These are phyloP conservation scores for Tranzscheliella williamsii DNA, from an alignment of 1,284 basidiomycete genomes.

Conservation along the genomic window DNA sequence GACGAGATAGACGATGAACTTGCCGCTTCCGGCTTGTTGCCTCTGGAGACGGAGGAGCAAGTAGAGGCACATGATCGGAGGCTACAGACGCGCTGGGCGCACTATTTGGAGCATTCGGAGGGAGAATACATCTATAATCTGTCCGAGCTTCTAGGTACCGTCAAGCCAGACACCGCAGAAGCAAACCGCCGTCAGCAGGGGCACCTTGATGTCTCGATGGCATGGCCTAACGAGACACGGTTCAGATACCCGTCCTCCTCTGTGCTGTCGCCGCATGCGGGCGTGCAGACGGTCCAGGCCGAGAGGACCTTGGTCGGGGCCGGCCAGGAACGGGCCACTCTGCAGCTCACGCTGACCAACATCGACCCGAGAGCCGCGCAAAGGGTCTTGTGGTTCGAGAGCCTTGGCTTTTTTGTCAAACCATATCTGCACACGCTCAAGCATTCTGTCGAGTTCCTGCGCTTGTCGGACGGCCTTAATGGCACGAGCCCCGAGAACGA, in stretches of 20 bases:
- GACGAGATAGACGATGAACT: conserved; percentile 27
- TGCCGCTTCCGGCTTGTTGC: conserved; percentile 12
- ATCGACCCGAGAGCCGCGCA: conserved; percentile 63
- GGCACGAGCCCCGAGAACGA: too few relatives aligned
- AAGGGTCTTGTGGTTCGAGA: conserved; percentile 78
- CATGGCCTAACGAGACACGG: conserved; percentile 62
- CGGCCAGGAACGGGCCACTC: conserved; percentile 75
- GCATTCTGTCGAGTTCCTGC: conserved; percentile 52
- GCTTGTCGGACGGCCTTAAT: neutral
- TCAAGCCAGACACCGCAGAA: conserved; percentile 1
- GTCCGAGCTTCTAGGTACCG: neutral
- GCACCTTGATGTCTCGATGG: conserved; percentile 54
- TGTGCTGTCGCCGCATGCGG: neutral
- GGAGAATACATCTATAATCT: conserved; percentile 29
- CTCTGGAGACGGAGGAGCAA: conserved; percentile 16
- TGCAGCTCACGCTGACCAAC: conserved; percentile 75
- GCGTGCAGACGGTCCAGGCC: conserved; percentile 56
- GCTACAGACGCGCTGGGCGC: conserved; percentile 9
- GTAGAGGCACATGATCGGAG: conserved; percentile 11
- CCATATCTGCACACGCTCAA: conserved; percentile 82
- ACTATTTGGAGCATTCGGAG: conserved; percentile 6
- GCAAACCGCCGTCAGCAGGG: too few relatives aligned
- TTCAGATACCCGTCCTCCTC: conserved; percentile 60
- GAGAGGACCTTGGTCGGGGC: conserved; percentile 74
- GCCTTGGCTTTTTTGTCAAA: conserved; percentile 89